phyloP scores from a whole-genome alignment of 2,329 filamentous ascomycete genomes.

The Dendrostoma leiphaemia region DNA sequence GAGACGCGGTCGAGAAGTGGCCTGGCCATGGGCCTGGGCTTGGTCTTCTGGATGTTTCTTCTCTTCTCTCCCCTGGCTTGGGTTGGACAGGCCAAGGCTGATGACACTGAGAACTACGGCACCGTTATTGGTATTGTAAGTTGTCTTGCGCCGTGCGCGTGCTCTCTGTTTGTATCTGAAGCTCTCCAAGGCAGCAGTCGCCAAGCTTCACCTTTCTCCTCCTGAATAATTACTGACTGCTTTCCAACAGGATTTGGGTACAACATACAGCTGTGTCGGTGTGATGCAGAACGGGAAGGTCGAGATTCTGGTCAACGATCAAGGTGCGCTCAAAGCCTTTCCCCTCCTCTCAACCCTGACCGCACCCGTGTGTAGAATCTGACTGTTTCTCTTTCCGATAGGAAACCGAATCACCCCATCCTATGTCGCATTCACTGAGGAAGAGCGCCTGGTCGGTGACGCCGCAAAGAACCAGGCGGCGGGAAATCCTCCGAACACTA shows the following conservation, averaged over 20 bases:
- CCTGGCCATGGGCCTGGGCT: constrained; percentile 63
- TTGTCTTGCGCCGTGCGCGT: constrained; percentile 21
- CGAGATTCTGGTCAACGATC: constrained; percentile 93
- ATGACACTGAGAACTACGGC: constrained; percentile 76
- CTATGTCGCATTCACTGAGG: constrained; percentile 94
- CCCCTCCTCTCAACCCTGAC: neutral
- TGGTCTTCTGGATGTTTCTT: constrained; percentile 87
- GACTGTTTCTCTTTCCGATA: constrained; percentile 4
- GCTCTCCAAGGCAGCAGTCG: too few relatives aligned
- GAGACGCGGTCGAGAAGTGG: constrained; percentile 22
- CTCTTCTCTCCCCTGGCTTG: constrained; percentile 86
- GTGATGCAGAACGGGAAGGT: constrained; percentile 96
- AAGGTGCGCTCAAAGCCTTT: constrained; percentile 39
- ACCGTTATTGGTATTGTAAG: constrained; percentile 88
- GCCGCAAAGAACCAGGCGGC: constrained; percentile 95
- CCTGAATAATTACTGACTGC: constrained; percentile 22
- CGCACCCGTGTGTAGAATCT: neutral
- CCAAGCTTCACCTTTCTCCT: neutral
- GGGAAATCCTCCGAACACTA: constrained; percentile 71
- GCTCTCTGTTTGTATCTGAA: neutral
- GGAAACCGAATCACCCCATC: constrained; percentile 95
- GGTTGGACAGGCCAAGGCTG: constrained; percentile 71
- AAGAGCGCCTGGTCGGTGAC: constrained; percentile 95
- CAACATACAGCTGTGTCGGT: constrained; percentile 86
- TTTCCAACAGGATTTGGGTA: constrained; percentile 68